Percentiles rank a stretch among this genome's conserved stretches.
Evolutionary conservation across 225 moss, liverwort and hornwort genomes (phyloP).

Genomic region (Asterella californica): DNA sequence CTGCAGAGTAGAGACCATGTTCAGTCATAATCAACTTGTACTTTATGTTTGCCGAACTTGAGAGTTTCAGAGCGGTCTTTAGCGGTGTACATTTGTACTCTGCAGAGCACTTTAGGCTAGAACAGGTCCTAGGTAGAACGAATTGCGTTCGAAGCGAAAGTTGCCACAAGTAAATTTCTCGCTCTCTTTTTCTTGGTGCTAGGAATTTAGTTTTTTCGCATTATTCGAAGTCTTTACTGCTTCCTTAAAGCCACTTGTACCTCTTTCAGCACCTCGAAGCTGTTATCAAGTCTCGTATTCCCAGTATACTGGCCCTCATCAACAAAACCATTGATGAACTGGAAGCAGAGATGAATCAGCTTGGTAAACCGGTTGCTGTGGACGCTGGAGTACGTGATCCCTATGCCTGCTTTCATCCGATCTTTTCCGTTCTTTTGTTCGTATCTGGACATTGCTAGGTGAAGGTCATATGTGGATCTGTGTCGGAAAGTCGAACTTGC

Average conservation of each 20-base stretch:
- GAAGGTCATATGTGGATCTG: not conserved
- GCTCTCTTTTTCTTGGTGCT: not conserved
- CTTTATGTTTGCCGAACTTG: too few relatives aligned
- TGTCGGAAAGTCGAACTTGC: not conserved
- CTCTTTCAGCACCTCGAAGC: constrained; percentile 65
- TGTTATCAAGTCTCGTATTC: constrained; percentile 84
- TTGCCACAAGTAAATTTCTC: not conserved
- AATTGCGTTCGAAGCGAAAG: not conserved
- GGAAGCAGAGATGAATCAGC: constrained; percentile 70
- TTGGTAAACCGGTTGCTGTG: constrained; percentile 73
- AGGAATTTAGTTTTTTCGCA: not conserved
- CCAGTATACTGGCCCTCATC: constrained; percentile 64
- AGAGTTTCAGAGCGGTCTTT: not conserved
- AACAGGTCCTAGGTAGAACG: not conserved
- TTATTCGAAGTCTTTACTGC: not conserved
- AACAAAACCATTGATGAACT: constrained; percentile 78
- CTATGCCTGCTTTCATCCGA: not conserved
- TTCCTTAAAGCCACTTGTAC: not conserved
- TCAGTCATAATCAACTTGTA: too few relatives aligned
- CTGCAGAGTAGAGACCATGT: too few relatives aligned
- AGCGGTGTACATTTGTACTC: not conserved
- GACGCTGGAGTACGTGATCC: constrained; percentile 59
- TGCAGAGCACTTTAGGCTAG: not conserved
- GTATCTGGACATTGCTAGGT: not conserved
- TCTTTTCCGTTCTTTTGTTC: not conserved